Evolutionary conservation across 2,329 filamentous ascomycete species (phyloP).

Genomic region (Thelonectria olida): DNA sequence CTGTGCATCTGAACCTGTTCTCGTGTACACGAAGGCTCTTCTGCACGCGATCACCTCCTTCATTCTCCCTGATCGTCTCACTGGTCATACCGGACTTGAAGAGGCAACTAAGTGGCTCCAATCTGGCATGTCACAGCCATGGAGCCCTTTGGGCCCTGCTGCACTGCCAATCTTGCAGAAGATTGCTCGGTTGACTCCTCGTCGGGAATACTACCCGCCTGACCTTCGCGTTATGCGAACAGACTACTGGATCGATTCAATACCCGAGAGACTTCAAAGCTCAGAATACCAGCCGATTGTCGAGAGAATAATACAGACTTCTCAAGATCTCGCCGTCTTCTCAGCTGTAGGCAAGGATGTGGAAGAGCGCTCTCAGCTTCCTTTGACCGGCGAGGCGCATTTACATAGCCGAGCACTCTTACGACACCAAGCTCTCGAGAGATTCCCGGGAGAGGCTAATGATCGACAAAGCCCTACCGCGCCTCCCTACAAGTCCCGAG

Average conservation of each 20-base stretch:
- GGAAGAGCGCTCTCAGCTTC: slow-evolving; percentile 8
- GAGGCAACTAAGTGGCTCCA: slow-evolving; percentile 62
- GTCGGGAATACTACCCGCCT: slow-evolving; percentile 48
- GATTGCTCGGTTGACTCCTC: slow-evolving; percentile 41
- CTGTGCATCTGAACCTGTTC: slow-evolving; percentile 63
- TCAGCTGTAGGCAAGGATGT: slow-evolving; percentile 21
- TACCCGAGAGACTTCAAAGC: slow-evolving; percentile 46
- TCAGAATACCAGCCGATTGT: slow-evolving; percentile 47
- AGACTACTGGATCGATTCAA: slow-evolving; percentile 41
- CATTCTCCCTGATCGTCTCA: slow-evolving; percentile 65
- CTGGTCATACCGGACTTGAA: slow-evolving; percentile 66
- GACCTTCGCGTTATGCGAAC: slow-evolving; percentile 46
- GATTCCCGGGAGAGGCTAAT: slow-evolving; percentile 17
- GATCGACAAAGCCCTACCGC: slow-evolving; percentile 14
- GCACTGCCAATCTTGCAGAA: slow-evolving; percentile 13
- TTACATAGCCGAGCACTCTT: slow-evolving; percentile 28
- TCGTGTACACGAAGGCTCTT: slow-evolving; percentile 65
- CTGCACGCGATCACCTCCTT: slow-evolving; percentile 71
- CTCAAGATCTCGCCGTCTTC: slow-evolving; percentile 38
- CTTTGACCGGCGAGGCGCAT: slow-evolving; percentile 24
- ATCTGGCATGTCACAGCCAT: slow-evolving; percentile 61
- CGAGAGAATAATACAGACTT: slow-evolving; percentile 42
- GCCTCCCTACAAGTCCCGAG: slow-evolving; percentile 27
- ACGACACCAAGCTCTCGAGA: slow-evolving; percentile 29
- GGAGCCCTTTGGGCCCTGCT: slow-evolving; percentile 45